Evolutionary conservation across 2,329 filamentous ascomycete genomes (phyloP), one percentile per base, ranked within the genome.

Genomic region (Phyllosticta citriasiana): DNA sequence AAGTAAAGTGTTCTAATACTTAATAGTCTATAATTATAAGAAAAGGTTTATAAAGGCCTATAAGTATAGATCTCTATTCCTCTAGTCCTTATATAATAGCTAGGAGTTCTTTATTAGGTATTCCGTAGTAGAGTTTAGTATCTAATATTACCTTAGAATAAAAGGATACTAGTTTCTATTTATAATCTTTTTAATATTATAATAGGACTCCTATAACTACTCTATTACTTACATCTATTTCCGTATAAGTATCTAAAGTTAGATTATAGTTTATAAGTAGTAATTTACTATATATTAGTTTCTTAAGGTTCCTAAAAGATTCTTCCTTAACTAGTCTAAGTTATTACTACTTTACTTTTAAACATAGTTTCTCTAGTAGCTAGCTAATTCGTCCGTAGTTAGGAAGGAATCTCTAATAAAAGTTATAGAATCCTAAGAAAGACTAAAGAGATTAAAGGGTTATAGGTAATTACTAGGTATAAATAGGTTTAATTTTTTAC

Each of bases 401-500:
- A 5, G 3, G 19, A 7, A 55, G 33, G 33, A 55, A 55, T 25
- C 61, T 51, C 52, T 22, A 22, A 25, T 64, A 61, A 50, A 63
- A 63, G 54, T 63, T 64, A 54, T 57, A 40, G 57, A 64, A 63
- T 62, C 57, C 33, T 27, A 62, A 14, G 19, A 64, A 63, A 14
- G 16, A 62, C 50, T 64, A 55, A 16, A 63, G 33, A 14, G 57
- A 47, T 35, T 60, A 62, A 9, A 63, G 16, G 2, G 12, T 63
- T 47, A 19, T 58, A 14, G 25, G 58, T 26, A 19, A 26, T 35
- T 27, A 10, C 56, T 30, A 54, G 53, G 53, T 26, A 24, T 62
- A 62, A 47, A 22, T 63, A 57, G 58, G 1, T 16, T 56, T 40
- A 35, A 26, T 54, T 59, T 65, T 64, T 57, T 61, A 57, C 54